Percentiles rank a stretch among this genome's conserved stretches.
phyloP scores from a whole-genome alignment of 2,329 filamentous ascomycete species.

The Fusarium incarnatum region DNA sequence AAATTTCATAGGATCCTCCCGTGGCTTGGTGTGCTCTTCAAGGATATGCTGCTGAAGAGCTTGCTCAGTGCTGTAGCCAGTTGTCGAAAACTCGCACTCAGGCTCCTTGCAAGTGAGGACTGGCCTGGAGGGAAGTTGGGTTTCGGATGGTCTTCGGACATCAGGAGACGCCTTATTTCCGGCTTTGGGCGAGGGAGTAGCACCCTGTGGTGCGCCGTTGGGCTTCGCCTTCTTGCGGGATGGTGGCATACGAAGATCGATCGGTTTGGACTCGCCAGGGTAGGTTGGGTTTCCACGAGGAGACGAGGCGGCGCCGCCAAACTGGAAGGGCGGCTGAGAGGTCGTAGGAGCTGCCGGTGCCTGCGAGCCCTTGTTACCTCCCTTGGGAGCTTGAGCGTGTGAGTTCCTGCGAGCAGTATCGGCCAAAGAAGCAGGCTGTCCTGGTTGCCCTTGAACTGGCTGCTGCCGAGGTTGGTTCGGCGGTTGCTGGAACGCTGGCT shows the following conservation, averaged over 20 bases:
- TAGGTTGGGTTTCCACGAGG: slow-evolving; percentile 71
- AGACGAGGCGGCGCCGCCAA: slow-evolving; percentile 65
- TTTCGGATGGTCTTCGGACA: slow-evolving; percentile 49
- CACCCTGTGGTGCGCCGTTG: slow-evolving; percentile 53
- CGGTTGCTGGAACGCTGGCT: slow-evolving; percentile 49
- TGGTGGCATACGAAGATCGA: slow-evolving; percentile 67
- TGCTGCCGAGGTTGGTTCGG: slow-evolving; percentile 48
- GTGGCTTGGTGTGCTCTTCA: slow-evolving; percentile 70
- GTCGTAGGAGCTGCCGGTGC: slow-evolving; percentile 69
- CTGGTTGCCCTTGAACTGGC: slow-evolving; percentile 37
- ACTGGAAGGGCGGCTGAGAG: slow-evolving; percentile 66
- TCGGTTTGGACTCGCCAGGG: slow-evolving; percentile 63
- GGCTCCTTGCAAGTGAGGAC: slow-evolving; percentile 64
- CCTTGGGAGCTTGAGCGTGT: slow-evolving; percentile 56
- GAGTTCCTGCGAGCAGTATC: slow-evolving; percentile 65
- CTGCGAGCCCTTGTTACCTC: slow-evolving; percentile 59
- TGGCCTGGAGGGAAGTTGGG: slow-evolving; percentile 53
- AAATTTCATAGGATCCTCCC: slow-evolving; percentile 66
- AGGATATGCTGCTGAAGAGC: slow-evolving; percentile 64
- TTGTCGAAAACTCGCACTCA: slow-evolving; percentile 64
- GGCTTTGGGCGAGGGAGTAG: slow-evolving; percentile 61
- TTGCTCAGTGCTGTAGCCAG: slow-evolving; percentile 67
- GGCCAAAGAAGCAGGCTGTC: slow-evolving; percentile 52
- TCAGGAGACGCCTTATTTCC: slow-evolving; percentile 63
- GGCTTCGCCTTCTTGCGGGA: slow-evolving; percentile 69